phyloP scores from a whole-genome alignment of 2,329 filamentous ascomycete genomes.

The Diaporthe vaccinii region DNA sequence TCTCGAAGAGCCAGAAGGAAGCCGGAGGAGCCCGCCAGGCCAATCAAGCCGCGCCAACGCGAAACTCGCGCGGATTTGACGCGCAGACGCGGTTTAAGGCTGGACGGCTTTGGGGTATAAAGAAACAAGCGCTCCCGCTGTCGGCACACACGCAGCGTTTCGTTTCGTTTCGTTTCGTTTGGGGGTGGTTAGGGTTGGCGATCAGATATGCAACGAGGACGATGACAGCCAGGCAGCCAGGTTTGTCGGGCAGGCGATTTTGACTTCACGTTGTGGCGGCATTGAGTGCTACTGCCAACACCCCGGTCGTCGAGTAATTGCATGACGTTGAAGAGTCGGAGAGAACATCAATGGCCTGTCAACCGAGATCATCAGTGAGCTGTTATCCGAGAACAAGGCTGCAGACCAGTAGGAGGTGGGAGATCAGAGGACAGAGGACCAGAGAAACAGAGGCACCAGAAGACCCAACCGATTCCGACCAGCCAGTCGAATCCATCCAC shows the following conservation, averaged over 20 bases:
- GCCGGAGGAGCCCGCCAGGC: neutral
- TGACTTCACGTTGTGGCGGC: conserved; percentile 6
- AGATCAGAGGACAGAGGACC: neutral
- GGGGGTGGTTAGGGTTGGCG: neutral
- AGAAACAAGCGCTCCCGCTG: conserved; percentile 37
- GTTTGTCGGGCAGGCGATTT: conserved; percentile 3
- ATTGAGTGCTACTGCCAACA: conserved; percentile 21
- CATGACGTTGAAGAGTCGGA: conserved; percentile 20
- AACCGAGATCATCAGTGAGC: neutral
- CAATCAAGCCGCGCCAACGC: conserved; percentile 27
- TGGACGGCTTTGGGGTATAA: conserved; percentile 26
- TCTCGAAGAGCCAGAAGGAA: conserved; percentile 21
- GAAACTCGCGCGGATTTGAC: conserved; percentile 38
- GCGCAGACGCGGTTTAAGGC: conserved; percentile 40
- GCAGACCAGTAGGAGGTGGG: neutral
- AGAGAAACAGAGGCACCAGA: neutral
- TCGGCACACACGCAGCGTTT: conserved; percentile 8
- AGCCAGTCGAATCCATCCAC: neutral
- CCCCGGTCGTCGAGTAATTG: conserved; percentile 28
- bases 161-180: conserved; percentile 16
- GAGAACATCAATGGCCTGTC: conserved; percentile 9
- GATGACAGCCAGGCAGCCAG: neutral
- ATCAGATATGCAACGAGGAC: conserved; percentile 18
- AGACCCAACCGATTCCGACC: neutral
- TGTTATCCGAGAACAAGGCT: conserved; percentile 16